A percentile compares a stretch with the other conserved stretches of the same genome.
phyloP scores from a whole-genome alignment of 345 rosid genomes.

The Raphanus sativus region DNA sequence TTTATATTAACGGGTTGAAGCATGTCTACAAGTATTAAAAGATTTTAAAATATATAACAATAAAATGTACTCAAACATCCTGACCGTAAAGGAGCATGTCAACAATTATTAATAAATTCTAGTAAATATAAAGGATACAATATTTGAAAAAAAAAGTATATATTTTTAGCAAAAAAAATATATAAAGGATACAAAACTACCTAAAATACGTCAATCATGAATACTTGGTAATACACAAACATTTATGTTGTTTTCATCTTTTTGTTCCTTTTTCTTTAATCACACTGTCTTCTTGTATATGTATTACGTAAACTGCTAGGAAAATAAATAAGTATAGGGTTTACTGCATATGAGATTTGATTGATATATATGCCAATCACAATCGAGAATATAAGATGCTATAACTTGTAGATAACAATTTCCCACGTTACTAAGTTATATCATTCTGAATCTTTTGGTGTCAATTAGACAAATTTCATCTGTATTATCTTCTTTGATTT shows the following conservation, averaged over 20 bases:
- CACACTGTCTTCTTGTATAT: neutral
- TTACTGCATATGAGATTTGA: conserved; percentile 13
- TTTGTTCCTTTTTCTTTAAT: neutral
- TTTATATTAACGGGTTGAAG: neutral
- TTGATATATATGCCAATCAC: conserved; percentile 38
- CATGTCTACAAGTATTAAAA: too few species aligned
- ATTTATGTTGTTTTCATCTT: neutral
- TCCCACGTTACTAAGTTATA: conserved; percentile 62
- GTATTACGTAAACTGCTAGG: neutral
- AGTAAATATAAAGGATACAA: neutral
- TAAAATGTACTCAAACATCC: neutral
- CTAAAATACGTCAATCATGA: neutral
- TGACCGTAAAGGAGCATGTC: neutral
- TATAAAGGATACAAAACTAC: neutral
- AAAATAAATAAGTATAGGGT: neutral
- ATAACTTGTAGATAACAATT: conserved; percentile 72
- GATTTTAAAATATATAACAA: too few species aligned
- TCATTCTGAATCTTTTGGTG: conserved; percentile 61
- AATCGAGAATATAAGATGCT: conserved; percentile 48
- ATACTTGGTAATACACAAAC: neutral
- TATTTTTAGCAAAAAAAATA: neutral
- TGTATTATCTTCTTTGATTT: neutral
- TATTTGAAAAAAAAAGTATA: too few species aligned
- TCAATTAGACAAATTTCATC: conserved; percentile 18
- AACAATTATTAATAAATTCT: neutral